Evolutionary conservation across 306 rosid genomes (phyloP).

Genomic region (Vigna radiata): DNA sequence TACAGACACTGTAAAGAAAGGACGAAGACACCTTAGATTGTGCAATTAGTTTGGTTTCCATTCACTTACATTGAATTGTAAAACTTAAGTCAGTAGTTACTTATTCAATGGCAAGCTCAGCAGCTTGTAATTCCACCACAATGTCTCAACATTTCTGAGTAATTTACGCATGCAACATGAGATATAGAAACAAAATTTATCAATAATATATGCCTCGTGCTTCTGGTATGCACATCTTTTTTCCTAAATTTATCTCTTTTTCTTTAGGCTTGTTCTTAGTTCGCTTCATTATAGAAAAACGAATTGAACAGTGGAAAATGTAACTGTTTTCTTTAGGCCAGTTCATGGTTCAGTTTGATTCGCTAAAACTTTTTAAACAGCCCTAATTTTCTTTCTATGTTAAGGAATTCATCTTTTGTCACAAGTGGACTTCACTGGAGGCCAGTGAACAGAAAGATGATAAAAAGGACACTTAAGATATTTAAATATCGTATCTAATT

Average conservation of each 20-base stretch:
- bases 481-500: neutral
- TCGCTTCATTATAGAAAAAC: neutral
- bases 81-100: slow-evolving; percentile 1
- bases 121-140: neutral
- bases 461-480: neutral
- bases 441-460: neutral
- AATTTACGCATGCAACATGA: neutral
- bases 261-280: neutral
- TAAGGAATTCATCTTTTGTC: slow-evolving; percentile 20
- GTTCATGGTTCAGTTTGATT: neutral
- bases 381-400: neutral
- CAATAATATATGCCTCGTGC: neutral
- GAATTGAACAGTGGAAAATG: too few species aligned
- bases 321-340: neutral
- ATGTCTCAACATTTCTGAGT: slow-evolving; percentile 7
- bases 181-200: neutral
- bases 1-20: neutral
- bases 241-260: neutral
- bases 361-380: neutral
- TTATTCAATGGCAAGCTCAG: slow-evolving; percentile 4
- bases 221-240: neutral
- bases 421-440: neutral
- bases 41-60: neutral
- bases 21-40: neutral
- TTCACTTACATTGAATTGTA: neutral